Conservation (phyloP, 371 early-diverging fungal genomes). For the Gilbertella persicaria region DNA sequence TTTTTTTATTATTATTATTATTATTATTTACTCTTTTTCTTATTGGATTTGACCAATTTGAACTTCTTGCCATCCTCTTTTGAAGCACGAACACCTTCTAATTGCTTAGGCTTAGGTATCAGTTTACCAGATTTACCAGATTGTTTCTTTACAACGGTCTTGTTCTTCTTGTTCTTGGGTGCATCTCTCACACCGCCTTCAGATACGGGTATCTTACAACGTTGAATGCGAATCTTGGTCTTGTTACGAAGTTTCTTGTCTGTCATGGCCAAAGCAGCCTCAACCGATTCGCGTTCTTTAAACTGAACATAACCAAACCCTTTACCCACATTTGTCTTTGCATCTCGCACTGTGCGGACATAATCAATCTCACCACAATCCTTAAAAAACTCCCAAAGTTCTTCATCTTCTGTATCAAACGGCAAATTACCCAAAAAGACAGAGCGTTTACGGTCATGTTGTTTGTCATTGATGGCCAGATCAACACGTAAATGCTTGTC, state of each 20-base stretch:
- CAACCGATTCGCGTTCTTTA: constrained; percentile 68
- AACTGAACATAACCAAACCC: constrained; percentile 92
- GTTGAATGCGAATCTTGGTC: constrained; percentile 61
- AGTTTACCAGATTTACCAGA: constrained; percentile 41
- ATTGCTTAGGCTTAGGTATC: constrained; percentile 43
- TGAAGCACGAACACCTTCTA: constrained; percentile 66
- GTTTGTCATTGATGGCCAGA: constrained; percentile 55
- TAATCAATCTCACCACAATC: constrained; percentile 83
- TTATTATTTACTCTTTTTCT: no score
- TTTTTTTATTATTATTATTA: no score
- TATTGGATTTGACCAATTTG: constrained; percentile 22
- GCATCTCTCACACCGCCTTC: constrained; percentile 39
- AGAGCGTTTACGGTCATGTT: constrained; percentile 77
- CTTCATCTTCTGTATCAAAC: constrained; percentile 88
- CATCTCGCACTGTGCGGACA: constrained; percentile 88
- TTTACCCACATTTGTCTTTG: constrained; percentile 90
- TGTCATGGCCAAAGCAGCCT: constrained; percentile 77
- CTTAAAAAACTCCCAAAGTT: constrained; percentile 81
- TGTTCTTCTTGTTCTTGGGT: constrained; percentile 20
- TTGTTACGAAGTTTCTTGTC: constrained; percentile 69
- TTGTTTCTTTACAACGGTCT: constrained; percentile 11
- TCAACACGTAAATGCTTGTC: constrained; percentile 91
- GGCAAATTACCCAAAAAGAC: constrained; percentile 92
- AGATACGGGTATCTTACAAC: constrained; percentile 57
- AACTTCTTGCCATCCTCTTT: constrained; percentile 40